These are phyloP conservation scores for Capronia coronata DNA, from an alignment of 2,329 filamentous ascomycete species.

Conservation along the genomic window DNA sequence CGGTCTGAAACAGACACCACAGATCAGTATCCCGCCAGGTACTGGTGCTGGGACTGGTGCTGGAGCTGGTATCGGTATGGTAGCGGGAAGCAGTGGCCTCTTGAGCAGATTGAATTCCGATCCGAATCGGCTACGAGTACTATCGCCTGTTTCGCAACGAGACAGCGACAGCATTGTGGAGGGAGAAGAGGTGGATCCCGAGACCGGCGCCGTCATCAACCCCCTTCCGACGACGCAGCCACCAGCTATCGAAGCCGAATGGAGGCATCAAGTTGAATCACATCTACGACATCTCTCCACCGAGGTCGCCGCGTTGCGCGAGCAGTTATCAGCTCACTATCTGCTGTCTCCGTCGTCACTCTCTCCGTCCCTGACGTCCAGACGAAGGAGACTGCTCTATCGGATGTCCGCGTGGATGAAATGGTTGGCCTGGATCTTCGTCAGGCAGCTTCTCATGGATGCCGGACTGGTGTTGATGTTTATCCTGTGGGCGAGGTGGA, in stretches of 20 bases:
- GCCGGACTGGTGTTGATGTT: slow-evolving; percentile 45
- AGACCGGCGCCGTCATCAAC: slow-evolving; percentile 30
- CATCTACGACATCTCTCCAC: slow-evolving; percentile 84
- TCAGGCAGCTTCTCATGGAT: slow-evolving; percentile 71
- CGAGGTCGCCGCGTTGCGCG: slow-evolving; percentile 83
- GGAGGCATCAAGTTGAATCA: slow-evolving; percentile 59
- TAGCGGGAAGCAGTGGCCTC: slow-evolving; percentile 3
- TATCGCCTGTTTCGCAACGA: slow-evolving; percentile 74
- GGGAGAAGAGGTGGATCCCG: slow-evolving; percentile 31
- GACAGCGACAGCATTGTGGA: slow-evolving; percentile 45
- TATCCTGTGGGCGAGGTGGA: slow-evolving; percentile 38
- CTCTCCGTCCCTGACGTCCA: slow-evolving; percentile 29
- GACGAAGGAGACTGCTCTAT: slow-evolving; percentile 47
- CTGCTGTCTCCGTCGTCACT: slow-evolving; percentile 37
- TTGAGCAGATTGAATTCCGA: slow-evolving; percentile 15
- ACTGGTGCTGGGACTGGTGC: slow-evolving; percentile 7
- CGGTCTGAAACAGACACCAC: slow-evolving; percentile 39
- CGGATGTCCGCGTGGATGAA: slow-evolving; percentile 63
- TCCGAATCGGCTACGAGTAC: slow-evolving; percentile 56
- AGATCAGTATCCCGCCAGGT: slow-evolving; percentile 13
- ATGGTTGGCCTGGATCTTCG: slow-evolving; percentile 61
- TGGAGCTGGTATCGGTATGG: too few relatives aligned
- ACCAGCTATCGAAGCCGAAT: slow-evolving; percentile 8
- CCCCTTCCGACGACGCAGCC: slow-evolving; percentile 8
- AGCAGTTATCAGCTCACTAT: slow-evolving; percentile 77